These are phyloP conservation scores for Dendrocalamus latiflorus DNA, from an alignment of 202 grass and related monocot genomes.

Conservation along the genomic window DNA sequence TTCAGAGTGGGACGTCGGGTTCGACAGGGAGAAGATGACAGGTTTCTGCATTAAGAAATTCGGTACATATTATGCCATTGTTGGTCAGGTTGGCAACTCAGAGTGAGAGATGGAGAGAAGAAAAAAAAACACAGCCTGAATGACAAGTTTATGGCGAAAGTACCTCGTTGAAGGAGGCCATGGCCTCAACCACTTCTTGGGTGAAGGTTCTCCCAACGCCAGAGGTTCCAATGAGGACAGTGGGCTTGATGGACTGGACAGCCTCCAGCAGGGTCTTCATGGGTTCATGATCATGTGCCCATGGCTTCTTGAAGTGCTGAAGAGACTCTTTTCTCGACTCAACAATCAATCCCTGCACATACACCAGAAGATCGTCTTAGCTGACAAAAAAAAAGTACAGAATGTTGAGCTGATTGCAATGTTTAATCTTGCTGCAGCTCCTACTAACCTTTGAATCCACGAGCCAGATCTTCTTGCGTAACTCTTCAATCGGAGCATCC, in stretches of 20 bases:
- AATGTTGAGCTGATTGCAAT: neutral
- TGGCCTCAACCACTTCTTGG: conserved; percentile 72
- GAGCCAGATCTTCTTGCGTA: too few species aligned
- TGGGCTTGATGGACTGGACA: conserved; percentile 78
- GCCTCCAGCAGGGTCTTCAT: conserved; percentile 66
- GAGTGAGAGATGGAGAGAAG: neutral
- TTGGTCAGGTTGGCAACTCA: too few species aligned
- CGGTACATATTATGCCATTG: too few species aligned
- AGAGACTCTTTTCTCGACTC: conserved; percentile 69
- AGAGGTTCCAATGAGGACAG: conserved; percentile 87
- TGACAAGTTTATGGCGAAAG: neutral
- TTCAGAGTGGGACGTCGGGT: too few species aligned
- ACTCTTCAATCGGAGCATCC: too few species aligned
- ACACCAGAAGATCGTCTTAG: neutral
- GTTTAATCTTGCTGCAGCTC: neutral
- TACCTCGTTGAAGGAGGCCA: conserved; percentile 79
- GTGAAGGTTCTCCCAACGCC: conserved; percentile 90
- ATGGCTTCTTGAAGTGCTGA: conserved; percentile 94
- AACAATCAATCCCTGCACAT: conserved; percentile 72
- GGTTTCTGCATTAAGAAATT: too few species aligned
- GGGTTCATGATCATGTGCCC: conserved; percentile 83
- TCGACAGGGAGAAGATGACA: too few species aligned
- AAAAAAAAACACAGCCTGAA: neutral
- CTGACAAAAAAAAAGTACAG: neutral
- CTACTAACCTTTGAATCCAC: too few species aligned